Base-by-base conservation (phyloP, 176 grass and related monocot species). In the Cenchrus purpureus region DNA sequence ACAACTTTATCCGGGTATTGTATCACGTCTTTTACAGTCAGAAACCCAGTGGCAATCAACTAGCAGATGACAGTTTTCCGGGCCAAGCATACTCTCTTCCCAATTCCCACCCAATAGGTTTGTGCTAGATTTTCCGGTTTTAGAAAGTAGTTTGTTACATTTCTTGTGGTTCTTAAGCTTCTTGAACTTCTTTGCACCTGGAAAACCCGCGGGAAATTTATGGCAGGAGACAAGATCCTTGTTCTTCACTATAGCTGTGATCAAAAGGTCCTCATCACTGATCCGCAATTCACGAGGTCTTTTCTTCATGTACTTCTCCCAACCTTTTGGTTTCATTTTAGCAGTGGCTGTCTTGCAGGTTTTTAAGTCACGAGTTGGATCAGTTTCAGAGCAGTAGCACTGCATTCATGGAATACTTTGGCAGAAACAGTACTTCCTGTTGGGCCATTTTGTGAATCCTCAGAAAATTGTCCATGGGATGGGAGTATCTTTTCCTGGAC, bases 181-280 rank as follows among this genome's bases (percentile, higher is more conserved):
- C 68, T 78, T 86, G 42, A 90, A 84, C 74, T 83, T 82, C 51
- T 80, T 92, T 68, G 76, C 59, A 59, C 56, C 70, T 50, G 83
- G 84, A 76, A 78, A 67, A 14, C 85, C 83, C 48, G 88, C 84
- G 64, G 73, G 58, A 77, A 94, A 92, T 82, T 91, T 94, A 58
- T 89, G 85, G 58, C 78, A 87, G 37, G 84, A 94, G 65, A 48
- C 79, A 8, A 95, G 89, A 84, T 99, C 93, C 81, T 93, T 99
- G 51, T 96, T 94, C 92, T 99, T 99, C 13, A 99, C 88, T 71
- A 99, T 91, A 73, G 90, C 93, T 81, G 97, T 85, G 67, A 96
- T 92, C 89, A 99, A 87, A 88, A 96, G 93, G 68, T 99, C 97
- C 73, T 99, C 88, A 17, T 99, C 97, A 68, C 89, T 89, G 88